Evolutionary conservation across 2,329 filamentous ascomycete genomes (phyloP), one percentile per base, ranked within the genome.

Genomic region (Alternaria metachromatica): DNA sequence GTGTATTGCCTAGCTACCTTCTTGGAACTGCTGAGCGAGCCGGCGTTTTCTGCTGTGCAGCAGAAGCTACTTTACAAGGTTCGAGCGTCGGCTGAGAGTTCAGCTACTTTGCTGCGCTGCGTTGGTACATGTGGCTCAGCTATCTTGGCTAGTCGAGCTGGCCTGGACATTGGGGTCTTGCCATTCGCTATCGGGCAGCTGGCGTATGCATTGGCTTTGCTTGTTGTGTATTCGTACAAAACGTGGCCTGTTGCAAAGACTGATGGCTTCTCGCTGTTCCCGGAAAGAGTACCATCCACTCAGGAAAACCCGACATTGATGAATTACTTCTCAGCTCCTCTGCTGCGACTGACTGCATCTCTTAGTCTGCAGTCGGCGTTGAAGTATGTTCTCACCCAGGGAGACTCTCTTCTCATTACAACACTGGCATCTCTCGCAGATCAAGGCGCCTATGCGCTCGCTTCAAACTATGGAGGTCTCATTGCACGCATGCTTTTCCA

Each of bases 351-450:
- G 4, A 91, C 91, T 5, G 85, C 87, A n/a, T 96, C 91, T 73
- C 88, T 98, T 78, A 95, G 94, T 81, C 83, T 94, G 7, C 96
- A 99, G 81, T 94, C 92, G 37, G 82, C 93, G 20, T 88, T 98
- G 73, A 99, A 99, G 80, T 95, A 98, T 78, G 78, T 98, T 56
- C 87, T 99, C 56, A 98, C 96, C 0, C 94, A 98, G 81, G 96
- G 95, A 63, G 96, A 99, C 81, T 93, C 94, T 2, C 88, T 98
- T 70, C 88, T 98, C 54, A 90, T 99, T 67, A 90, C 92, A 15
- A 82, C 90, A 12, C 85, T 98, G 61, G 90, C 94, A 7, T 89
- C 89, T 0, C 87, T 96, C 1, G 85, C 88, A 45, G 91, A 94
- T 5, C 96, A 98, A 82, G 96, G 96, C 13, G 89, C 93, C 37